Evolutionary conservation across 805 yeast genomes (phyloP), one percentile per base, ranked within the genome.

Genomic region (Scheffersomyces stipitis): DNA sequence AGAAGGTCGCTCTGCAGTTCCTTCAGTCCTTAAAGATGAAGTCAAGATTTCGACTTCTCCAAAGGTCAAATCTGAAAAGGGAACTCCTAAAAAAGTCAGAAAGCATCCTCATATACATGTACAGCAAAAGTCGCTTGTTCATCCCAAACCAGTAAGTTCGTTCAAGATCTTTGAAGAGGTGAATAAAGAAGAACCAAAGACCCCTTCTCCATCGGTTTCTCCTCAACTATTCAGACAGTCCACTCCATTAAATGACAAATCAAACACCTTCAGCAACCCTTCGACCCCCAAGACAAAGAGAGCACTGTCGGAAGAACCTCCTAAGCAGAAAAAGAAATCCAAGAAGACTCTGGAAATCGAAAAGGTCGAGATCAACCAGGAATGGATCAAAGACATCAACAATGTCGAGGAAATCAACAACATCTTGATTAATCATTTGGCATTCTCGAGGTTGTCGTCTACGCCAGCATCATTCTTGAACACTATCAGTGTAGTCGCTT

Each of bases 361-460:
- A 29, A 45, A 58, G 32, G 59, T 57, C 38, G 58, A 51, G 36
- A 48, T 57, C 43, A 52, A 55, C 46, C 64, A 56, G 39, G 34
- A 37, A 18, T 42, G 48, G 38, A 30, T 44, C 10, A 34, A 37
- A 18, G 37, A 40, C n/a, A 58, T 77, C 14, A 51, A 66, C 4
- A 73, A 75, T 30, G 52, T 77, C 30, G 64, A 60, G 3, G 81
- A 79, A 31, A 66, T 87, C 31, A 74, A 74, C 35, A 82, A 83
- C 56, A 73, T 87, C 8, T 66, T 89, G 33, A 74, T 80, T 31
- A 93, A 93, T 55, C 93, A 87, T 58, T 69, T 91, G 40, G 97
- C 98, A 12, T 93, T 86, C 62, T 86, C 97, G 4, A 76, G 96
- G 40, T 73, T 88, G 15, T 78, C 89, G 16, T 90, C 93, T 27